Conservation (phyloP, 2,329 filamentous ascomycete species). For the Chrysoporthe puriensis region DNA sequence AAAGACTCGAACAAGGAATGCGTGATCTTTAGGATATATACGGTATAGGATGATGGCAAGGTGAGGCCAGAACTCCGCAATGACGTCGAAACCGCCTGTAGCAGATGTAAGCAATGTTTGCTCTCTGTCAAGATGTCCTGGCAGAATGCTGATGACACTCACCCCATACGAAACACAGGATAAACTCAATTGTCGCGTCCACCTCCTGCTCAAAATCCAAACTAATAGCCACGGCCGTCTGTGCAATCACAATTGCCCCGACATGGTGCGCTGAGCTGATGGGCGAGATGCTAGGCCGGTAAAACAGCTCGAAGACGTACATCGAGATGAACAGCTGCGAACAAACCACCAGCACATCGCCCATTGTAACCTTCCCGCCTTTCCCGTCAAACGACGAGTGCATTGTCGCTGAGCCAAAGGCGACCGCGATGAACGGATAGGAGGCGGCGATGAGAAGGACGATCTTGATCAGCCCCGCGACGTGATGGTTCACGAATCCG, state of each 20-base stretch:
- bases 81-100: constrained; percentile 19
- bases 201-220: constrained; percentile 18
- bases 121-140: background rate
- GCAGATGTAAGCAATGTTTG: background rate
- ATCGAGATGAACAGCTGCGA: constrained; percentile 19
- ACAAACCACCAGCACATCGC: constrained; percentile 19
- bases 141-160: background rate
- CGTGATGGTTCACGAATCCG: constrained; percentile 22
- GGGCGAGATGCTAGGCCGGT: constrained; percentile 20
- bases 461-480: constrained; percentile 20
- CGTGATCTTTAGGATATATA: constrained; percentile 13
- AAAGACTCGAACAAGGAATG: constrained; percentile 10
- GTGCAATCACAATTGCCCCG: constrained; percentile 18
- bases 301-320: constrained; percentile 22
- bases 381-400: constrained; percentile 4
- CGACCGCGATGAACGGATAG: constrained; percentile 19
- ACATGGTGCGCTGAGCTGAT: constrained; percentile 19
- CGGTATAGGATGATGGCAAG: constrained; percentile 18
- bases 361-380: constrained; percentile 13
- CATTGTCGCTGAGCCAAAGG: constrained; percentile 15
- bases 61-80: constrained; percentile 21
- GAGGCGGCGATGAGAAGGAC: constrained; percentile 10
- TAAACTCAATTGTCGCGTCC: constrained; percentile 20
- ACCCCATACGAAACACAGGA: constrained; percentile 22
- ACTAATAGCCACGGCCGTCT: constrained; percentile 21